phyloP scores from a whole-genome alignment of 306 rosid species.

The Carpinus fangiana region DNA sequence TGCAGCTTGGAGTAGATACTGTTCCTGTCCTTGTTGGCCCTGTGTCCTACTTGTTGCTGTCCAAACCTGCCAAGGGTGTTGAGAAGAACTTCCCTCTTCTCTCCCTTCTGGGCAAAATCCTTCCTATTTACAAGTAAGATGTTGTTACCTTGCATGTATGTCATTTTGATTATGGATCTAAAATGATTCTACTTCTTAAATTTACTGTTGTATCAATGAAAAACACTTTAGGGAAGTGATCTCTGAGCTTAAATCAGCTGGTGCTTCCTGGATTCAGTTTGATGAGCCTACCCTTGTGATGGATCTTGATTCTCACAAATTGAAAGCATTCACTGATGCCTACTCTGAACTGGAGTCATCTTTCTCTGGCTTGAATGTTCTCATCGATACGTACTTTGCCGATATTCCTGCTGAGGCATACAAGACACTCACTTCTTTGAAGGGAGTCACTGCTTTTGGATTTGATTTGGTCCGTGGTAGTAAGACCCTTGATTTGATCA shows the following conservation, averaged over 20 bases:
- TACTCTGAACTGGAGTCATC: slow-evolving; percentile 64
- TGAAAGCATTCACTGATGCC: slow-evolving; percentile 74
- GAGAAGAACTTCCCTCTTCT: slow-evolving; percentile 76
- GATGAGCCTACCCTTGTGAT: slow-evolving; percentile 85
- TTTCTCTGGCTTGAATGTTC: slow-evolving; percentile 70
- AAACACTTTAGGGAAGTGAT: slow-evolving; percentile 64
- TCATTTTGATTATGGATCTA: slow-evolving; percentile 2
- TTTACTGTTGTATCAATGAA: slow-evolving; percentile 20
- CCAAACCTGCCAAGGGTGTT: slow-evolving; percentile 90
- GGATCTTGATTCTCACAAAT: slow-evolving; percentile 80
- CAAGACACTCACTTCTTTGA: slow-evolving; percentile 77
- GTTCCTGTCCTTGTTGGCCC: slow-evolving; percentile 86
- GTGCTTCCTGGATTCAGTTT: slow-evolving; percentile 85
- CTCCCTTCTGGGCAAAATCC: slow-evolving; percentile 70
- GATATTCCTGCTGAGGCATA: slow-evolving; percentile 76
- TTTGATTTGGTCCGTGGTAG: slow-evolving; percentile 88
- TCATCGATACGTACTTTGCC: slow-evolving; percentile 85
- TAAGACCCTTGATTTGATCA: slow-evolving; percentile 67
- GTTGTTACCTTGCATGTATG: neutral
- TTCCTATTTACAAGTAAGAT: slow-evolving; percentile 80
- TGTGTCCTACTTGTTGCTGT: slow-evolving; percentile 84
- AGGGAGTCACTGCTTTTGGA: slow-evolving; percentile 72
- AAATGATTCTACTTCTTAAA: slow-evolving; percentile 15
- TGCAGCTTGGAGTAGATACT: slow-evolving; percentile 86
- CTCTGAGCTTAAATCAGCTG: slow-evolving; percentile 88